Conservation (phyloP, 2,329 filamentous ascomycete genomes). For the Alternaria alternata region DNA sequence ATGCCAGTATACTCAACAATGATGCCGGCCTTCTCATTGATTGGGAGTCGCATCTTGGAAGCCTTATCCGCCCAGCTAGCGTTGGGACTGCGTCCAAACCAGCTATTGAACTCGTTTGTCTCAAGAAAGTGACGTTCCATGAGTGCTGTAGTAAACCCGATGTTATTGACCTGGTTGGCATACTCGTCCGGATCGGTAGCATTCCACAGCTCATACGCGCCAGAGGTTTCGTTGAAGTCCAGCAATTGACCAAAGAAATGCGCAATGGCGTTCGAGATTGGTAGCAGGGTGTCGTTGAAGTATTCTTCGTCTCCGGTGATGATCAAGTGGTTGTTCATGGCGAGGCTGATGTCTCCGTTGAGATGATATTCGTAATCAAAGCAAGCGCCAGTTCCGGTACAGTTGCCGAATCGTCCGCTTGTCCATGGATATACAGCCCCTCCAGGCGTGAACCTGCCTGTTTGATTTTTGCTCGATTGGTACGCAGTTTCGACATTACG, state of each 20-base stretch:
- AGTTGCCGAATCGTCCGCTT: conserved; percentile 71
- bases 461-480: conserved; percentile 67
- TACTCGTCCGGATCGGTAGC: conserved; percentile 79
- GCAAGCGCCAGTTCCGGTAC: conserved; percentile 67
- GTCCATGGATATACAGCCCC: conserved; percentile 75
- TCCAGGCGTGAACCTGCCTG: conserved; percentile 62
- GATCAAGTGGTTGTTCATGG: conserved; percentile 68
- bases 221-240: conserved; percentile 61
- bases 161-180: conserved; percentile 71
- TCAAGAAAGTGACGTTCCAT: conserved; percentile 65
- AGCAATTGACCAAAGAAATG: conserved; percentile 68
- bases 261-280: conserved; percentile 70
- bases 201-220: conserved; percentile 51
- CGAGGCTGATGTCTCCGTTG: conserved; percentile 73
- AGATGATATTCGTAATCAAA: conserved; percentile 78
- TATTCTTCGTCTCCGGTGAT: conserved; percentile 65
- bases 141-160: conserved; percentile 73
- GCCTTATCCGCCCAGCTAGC: conserved; percentile 66
- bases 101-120: conserved; percentile 65
- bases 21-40: conserved; percentile 63
- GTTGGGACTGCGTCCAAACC: conserved; percentile 64
- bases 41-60: conserved; percentile 64
- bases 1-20: conserved; percentile 71
- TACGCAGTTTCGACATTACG: conserved; percentile 66
- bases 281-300: conserved; percentile 65